Conservation (phyloP, 176 grass and related monocot genomes). For the Oryza nivara region DNA sequence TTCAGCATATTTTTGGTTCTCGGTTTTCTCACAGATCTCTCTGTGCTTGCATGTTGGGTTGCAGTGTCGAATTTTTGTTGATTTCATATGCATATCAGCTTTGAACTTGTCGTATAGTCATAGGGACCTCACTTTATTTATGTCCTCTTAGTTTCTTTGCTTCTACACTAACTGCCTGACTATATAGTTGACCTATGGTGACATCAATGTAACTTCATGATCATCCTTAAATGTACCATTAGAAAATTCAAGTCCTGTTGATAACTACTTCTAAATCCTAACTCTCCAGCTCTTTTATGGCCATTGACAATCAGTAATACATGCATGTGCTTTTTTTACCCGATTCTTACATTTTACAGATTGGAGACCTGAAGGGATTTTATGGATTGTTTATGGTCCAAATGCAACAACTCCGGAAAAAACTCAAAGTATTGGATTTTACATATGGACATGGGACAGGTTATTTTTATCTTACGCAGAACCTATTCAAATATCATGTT, state of each 20-base stretch:
- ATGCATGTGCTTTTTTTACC: too few relatives aligned
- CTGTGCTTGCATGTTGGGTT: neutral
- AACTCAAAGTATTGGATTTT: slow-evolving; percentile 79
- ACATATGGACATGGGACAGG: slow-evolving; percentile 88
- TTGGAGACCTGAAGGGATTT: slow-evolving; percentile 91
- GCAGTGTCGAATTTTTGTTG: neutral
- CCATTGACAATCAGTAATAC: neutral
- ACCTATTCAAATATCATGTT: slow-evolving; percentile 12
- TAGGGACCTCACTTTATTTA: neutral
- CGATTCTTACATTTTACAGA: slow-evolving; percentile 46
- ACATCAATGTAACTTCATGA: neutral
- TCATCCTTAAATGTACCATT: slow-evolving; percentile 22
- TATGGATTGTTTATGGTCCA: slow-evolving; percentile 97
- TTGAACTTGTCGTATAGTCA: slow-evolving; percentile 3
- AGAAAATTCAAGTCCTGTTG: neutral
- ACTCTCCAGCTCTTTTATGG: neutral
- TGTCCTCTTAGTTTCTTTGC: slow-evolving; percentile 17
- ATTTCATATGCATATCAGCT: slow-evolving; percentile 20
- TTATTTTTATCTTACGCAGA: slow-evolving; percentile 28
- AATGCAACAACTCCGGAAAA: slow-evolving; percentile 82
- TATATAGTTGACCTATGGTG: neutral
- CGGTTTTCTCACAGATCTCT: neutral
- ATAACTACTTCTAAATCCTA: neutral
- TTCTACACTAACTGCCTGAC: neutral
- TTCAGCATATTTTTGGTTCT: neutral